Evolutionary conservation across 2,329 filamentous ascomycete genomes (phyloP).

Genomic region (Aspergillus aculeatus): DNA sequence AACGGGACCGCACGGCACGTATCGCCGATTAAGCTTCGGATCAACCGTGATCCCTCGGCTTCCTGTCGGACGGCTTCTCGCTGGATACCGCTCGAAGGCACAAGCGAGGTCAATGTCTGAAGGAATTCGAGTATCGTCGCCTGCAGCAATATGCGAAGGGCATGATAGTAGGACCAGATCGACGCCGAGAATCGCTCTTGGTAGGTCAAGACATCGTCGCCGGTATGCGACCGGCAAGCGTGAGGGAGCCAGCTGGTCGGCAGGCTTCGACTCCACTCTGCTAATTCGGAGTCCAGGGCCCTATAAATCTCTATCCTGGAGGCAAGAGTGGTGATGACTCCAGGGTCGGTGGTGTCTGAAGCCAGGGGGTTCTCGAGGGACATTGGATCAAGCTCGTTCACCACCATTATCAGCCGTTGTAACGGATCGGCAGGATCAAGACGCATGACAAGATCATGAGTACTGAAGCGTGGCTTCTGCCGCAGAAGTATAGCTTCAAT

Average conservation of each 20-base stretch:
- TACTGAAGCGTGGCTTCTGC: slow-evolving; percentile 29
- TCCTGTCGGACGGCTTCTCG: slow-evolving; percentile 5
- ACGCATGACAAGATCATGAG: slow-evolving; percentile 29
- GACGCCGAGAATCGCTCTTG: slow-evolving; percentile 27
- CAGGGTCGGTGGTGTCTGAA: slow-evolving; percentile 8
- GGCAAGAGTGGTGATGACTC: slow-evolving; percentile 20
- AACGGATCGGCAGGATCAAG: slow-evolving; percentile 32
- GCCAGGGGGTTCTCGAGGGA: slow-evolving; percentile 22
- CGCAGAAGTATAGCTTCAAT: slow-evolving; percentile 37
- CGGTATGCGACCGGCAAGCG: slow-evolving; percentile 29
- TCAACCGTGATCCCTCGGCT: slow-evolving; percentile 18
- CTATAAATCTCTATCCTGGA: slow-evolving; percentile 25
- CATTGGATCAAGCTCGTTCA: slow-evolving; percentile 32
- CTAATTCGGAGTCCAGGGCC: slow-evolving; percentile 30
- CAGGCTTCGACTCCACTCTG: slow-evolving; percentile 31
- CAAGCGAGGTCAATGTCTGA: slow-evolving; percentile 16
- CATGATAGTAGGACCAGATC: slow-evolving; percentile 39
- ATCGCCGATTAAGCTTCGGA: slow-evolving; percentile 36
- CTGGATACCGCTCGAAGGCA: slow-evolving; percentile 8
- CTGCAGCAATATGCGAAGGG: slow-evolving; percentile 35
- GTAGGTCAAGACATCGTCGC: slow-evolving; percentile 35
- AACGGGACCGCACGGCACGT: slow-evolving; percentile 38
- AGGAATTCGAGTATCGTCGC: slow-evolving; percentile 29
- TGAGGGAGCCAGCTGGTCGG: slow-evolving; percentile 36
- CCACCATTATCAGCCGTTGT: slow-evolving; percentile 30